Evolutionary conservation across 495 filamentous ascomycete species (phyloP).

Genomic region (Astrocystis sublimbata): DNA sequence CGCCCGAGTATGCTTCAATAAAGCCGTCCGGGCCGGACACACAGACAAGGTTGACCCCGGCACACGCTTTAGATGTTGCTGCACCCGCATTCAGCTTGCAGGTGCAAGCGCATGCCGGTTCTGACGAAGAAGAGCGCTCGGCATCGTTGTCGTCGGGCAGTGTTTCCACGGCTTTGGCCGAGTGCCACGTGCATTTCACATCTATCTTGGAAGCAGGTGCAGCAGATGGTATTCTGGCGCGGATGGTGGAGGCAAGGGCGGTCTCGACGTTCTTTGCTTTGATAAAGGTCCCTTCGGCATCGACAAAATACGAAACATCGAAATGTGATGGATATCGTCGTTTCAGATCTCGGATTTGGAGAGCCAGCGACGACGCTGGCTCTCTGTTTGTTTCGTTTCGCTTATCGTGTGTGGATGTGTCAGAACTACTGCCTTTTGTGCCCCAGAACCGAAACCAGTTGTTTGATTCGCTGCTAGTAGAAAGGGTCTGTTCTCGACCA

Average conservation of each 20-base stretch:
- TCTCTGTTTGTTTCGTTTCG: background rate
- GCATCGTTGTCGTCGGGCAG: slow-evolving; percentile 28
- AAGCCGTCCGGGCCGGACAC: slow-evolving; percentile 92
- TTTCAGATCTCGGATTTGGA: slow-evolving; percentile 62
- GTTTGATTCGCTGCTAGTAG: background rate
- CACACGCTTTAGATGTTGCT: slow-evolving; percentile 13
- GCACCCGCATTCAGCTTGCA: background rate
- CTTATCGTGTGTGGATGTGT: background rate
- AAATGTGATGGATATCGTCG: slow-evolving; percentile 55
- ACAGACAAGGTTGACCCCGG: slow-evolving; percentile 60
- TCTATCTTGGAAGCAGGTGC: background rate
- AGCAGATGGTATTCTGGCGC: background rate
- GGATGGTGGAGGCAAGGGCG: slow-evolving; percentile 14
- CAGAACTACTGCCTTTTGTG: background rate
- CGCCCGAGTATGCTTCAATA: slow-evolving; percentile 73
- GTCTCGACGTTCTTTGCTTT: slow-evolving; percentile 46
- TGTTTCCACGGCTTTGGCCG: slow-evolving; percentile 12
- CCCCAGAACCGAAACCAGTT: slow-evolving; percentile 14
- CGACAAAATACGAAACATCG: slow-evolving; percentile 70
- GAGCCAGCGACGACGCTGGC: slow-evolving; percentile 47
- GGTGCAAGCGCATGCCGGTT: slow-evolving; percentile 5
- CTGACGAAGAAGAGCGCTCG: slow-evolving; percentile 22
- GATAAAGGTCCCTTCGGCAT: slow-evolving; percentile 72
- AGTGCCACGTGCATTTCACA: slow-evolving; percentile 31
- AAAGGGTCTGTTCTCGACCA: slow-evolving; percentile 11